Percentiles rank a stretch among this genome's conserved stretches.
Evolutionary conservation across 2,329 filamentous ascomycete genomes (phyloP).

Genomic region (Pseudonectria foliicola): DNA sequence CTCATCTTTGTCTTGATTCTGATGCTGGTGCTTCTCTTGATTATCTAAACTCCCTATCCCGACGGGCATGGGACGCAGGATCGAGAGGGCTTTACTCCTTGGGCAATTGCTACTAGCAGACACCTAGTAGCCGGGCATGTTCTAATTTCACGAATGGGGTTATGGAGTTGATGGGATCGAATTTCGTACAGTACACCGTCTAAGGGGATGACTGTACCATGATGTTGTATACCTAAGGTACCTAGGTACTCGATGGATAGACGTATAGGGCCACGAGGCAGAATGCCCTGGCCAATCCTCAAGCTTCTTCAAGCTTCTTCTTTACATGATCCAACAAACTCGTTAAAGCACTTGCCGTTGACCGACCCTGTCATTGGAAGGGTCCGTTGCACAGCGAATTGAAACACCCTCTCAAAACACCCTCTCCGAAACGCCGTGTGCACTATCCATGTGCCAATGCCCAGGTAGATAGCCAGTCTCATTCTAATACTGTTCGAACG

Average conservation of each 20-base stretch:
- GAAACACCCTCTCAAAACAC: slow-evolving; percentile 2
- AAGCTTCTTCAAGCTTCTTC: slow-evolving; percentile 1
- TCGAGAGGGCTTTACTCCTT: no score
- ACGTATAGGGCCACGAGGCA: no score
- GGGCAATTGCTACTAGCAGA: no score
- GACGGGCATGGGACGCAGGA: no score
- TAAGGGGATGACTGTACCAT: no score
- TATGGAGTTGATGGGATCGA: no score
- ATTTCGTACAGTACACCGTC: no score
- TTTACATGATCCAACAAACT: slow-evolving; percentile 16
- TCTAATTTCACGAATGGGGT: no score
- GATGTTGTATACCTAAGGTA: no score
- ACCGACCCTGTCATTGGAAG: slow-evolving; percentile 3
- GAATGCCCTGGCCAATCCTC: no score
- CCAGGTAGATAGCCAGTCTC: slow-evolving; percentile 1
- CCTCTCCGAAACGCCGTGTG: slow-evolving; percentile 9
- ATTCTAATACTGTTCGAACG: neutral
- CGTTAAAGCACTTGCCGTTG: slow-evolving; percentile 14
- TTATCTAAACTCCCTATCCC: slow-evolving; percentile 37
- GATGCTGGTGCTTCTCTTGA: slow-evolving; percentile 69
- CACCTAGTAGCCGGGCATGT: no score
- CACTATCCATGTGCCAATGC: slow-evolving; percentile 5
- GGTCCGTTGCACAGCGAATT: neutral
- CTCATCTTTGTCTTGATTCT: slow-evolving; percentile 86
- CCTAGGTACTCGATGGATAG: no score